phyloP scores from a whole-genome alignment of 768 basidiomycete species.

The Ramaria sp. region DNA sequence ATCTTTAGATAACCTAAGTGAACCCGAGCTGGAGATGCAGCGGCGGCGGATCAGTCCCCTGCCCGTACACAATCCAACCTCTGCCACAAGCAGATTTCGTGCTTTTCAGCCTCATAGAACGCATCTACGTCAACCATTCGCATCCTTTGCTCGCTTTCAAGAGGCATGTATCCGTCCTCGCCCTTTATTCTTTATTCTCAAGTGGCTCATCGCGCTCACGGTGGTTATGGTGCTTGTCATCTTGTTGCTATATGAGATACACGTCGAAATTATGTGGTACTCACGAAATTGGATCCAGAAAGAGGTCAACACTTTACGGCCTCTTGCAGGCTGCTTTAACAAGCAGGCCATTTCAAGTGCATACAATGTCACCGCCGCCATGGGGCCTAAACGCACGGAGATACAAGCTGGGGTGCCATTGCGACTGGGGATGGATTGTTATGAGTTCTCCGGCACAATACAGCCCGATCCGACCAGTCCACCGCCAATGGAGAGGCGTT shows the following conservation, averaged over 20 bases:
- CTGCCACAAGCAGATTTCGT: no score
- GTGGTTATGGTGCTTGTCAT: constrained; percentile 40
- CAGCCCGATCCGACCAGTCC: constrained; percentile 21
- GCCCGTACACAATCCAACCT: neutral
- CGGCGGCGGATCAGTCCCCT: neutral
- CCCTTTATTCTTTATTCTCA: neutral
- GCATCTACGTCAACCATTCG: neutral
- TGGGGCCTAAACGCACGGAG: constrained; percentile 55
- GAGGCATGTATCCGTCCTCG: neutral
- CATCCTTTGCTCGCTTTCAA: neutral
- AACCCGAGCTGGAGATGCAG: constrained; percentile 1
- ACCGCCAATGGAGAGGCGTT: constrained; percentile 30
- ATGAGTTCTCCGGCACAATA: constrained; percentile 83
- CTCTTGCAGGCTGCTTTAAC: constrained; percentile 69
- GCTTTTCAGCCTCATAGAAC: neutral
- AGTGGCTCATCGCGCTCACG: constrained; percentile 19
- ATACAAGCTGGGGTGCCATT: constrained; percentile 75
- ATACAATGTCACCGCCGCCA: constrained; percentile 56
- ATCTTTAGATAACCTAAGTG: neutral
- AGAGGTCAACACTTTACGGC: constrained; percentile 56
- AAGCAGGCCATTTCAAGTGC: constrained; percentile 41
- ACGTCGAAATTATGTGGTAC: constrained; percentile 79
- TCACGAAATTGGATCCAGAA: constrained; percentile 59
- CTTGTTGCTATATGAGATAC: constrained; percentile 52
- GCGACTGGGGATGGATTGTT: constrained; percentile 79